Base-by-base conservation (phyloP, 2,329 filamentous ascomycete species). In the Alternaria solani region DNA sequence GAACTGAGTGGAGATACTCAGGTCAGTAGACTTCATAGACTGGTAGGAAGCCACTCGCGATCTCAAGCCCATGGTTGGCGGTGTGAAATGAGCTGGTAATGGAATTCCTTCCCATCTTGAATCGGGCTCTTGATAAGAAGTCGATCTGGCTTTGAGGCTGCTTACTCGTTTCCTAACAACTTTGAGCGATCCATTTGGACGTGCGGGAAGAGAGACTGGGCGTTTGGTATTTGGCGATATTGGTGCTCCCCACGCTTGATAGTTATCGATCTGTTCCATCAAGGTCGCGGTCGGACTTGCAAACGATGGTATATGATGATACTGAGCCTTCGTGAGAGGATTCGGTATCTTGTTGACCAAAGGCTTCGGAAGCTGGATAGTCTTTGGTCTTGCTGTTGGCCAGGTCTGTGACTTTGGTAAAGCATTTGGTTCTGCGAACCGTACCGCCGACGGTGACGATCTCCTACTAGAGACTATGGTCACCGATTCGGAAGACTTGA, bases 361-460 rank as follows among this genome's bases (percentile, higher is more conserved):
- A 25, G 46, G 56, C 44, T 51, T 54, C 41, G 38, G 38, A 51
- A 44, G 53, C 34, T 54, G 51, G n/a, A 55, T 30, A 36, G 25
- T 58, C 14, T 41, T 62, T 5, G 53, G 55, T 32, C 47, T 53
- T 34, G 52, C 26, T 18, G 7, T 47, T 30, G 57, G 49, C 49
- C 53, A 52, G 28, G 49, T 53, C 5, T 61, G 54, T 41, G 55
- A 51, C 25, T 49, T 63, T 26, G 60, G 57, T 18, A 60, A 26
- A 9, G 59, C 60, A 39, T 70, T 65, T 53, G 69, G 65, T 12
- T 73, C 65, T 20, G 64, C 55, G 30, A 75, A 75, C 25, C 68
- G 65, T 39, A 75, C 73, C 12, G 63, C 65, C 7, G 70, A 59
- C 23, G 67, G 66, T 26, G 66, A 65, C 20, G 69, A 64, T 57